Base-by-base conservation (phyloP, 139 green algal genomes). In the Chlorella sp. region DNA sequence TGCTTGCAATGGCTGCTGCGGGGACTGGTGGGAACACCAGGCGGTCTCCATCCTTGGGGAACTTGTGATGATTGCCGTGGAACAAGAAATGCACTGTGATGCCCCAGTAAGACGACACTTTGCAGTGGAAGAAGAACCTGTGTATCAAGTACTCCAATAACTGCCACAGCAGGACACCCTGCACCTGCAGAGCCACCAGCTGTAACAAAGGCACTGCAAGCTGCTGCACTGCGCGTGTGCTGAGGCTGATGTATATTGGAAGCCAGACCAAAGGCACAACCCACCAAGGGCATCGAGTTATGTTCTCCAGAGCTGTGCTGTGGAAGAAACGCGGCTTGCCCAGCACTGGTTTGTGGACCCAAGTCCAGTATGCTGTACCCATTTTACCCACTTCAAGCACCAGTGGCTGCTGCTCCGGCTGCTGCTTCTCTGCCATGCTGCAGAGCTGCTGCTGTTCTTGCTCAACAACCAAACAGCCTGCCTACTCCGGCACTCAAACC, bases 21-120 rank as follows among this genome's bases (percentile, higher is more conserved):
- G 91, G 87, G 3, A 92, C 62, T 2, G 92, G 93, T 27, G 94
- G 94, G 69, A 98, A 97, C 0, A 98, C 94, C 4, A 98, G 85
- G 3, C 94, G 81, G 31, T 87, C 60, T 24, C 69, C 62, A 72
- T 98, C 94, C 64, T 85, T 82, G 2, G 94, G 94, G 70, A 85
- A 95, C 85, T 98, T 98, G 88, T 98, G 94, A 75, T 98, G 94
- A 77, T 87, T 94, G 35, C 94, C 94, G 62, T 98, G 94, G 62
- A 98, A 90, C 0, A 95, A 72, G 73, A 97, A 98, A 76, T 98
- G 94, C 0, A 94, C 51, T 0, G 86, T 91, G 77, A 96, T 96
- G 70, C 69, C 78, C 70, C 80, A 81, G 33, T 85, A 88, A 50
- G 60, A 77, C n/a, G 62, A 72, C 2, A 87, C 69, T 5, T 77